A percentile compares a stretch with the other conserved stretches of the same genome.
phyloP scores from a whole-genome alignment of 371 early-diverging fungal genomes.

The Amoeboaphelidium protococcarum region DNA sequence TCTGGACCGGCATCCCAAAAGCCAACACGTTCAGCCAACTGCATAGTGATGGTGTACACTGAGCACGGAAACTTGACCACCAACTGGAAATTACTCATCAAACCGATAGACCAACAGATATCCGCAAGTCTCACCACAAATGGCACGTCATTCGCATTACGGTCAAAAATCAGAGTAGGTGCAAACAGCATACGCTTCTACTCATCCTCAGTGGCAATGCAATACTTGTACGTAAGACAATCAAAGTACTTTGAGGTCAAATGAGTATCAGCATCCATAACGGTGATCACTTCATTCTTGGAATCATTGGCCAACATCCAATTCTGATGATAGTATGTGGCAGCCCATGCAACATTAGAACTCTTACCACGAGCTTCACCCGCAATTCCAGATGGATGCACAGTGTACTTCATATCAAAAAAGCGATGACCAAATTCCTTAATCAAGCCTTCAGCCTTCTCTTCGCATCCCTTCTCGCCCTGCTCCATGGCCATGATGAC shows the following conservation, averaged over 20 bases:
- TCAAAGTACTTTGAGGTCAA: slow-evolving; percentile 28
- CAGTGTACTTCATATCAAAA: slow-evolving; percentile 29
- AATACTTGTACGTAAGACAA: slow-evolving; percentile 14
- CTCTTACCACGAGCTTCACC: slow-evolving; percentile 51
- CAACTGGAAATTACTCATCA: slow-evolving; percentile 43
- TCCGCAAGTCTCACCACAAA: slow-evolving; percentile 43
- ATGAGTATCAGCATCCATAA: slow-evolving; percentile 36
- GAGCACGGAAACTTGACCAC: slow-evolving; percentile 42
- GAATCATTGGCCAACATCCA: neutral
- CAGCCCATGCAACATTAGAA: slow-evolving; percentile 42
- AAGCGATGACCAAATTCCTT: slow-evolving; percentile 24
- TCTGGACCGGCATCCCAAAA: slow-evolving; percentile 53
- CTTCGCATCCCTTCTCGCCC: slow-evolving; percentile 22
- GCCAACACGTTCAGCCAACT: slow-evolving; percentile 24
- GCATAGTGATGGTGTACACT: slow-evolving; percentile 36
- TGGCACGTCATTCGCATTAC: slow-evolving; percentile 40
- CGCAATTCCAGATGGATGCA: slow-evolving; percentile 32
- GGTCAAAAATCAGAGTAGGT: slow-evolving; percentile 44
- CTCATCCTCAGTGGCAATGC: slow-evolving; percentile 8
- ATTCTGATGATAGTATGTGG: slow-evolving; percentile 7
- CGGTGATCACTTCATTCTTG: slow-evolving; percentile 27
- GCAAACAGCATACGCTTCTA: slow-evolving; percentile 23
- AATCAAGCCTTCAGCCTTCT: slow-evolving; percentile 26
- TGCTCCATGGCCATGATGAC: slow-evolving; percentile 51
- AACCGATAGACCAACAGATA: slow-evolving; percentile 44